Percentiles rank a stretch among this genome's conserved stretches.
phyloP scores from a whole-genome alignment of 108 stramenopile genomes.

The Nannochloropsis gaditana region DNA sequence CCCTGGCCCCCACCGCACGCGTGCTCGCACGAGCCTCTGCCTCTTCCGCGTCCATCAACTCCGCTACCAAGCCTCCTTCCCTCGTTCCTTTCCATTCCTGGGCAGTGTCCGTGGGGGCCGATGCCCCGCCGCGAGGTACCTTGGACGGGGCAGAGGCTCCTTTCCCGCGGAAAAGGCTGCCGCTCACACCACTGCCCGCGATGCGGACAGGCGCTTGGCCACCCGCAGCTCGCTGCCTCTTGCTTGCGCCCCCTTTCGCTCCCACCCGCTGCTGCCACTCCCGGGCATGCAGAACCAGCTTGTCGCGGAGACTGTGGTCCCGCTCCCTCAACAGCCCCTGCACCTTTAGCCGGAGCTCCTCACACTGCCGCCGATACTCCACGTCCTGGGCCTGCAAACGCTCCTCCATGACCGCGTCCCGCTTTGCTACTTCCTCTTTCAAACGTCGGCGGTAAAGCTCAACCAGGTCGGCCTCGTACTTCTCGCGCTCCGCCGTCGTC shows the following conservation, averaged over 20 bases:
- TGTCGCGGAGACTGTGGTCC: not conserved
- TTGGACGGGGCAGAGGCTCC: not conserved
- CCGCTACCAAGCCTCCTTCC: not conserved
- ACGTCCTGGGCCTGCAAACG: not conserved
- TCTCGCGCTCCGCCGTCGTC: not conserved
- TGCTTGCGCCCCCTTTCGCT: not conserved
- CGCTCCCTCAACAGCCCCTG: conserved; percentile 5
- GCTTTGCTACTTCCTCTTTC: conserved; percentile 10
- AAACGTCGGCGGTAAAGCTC: conserved; percentile 3
- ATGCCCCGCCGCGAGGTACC: not conserved
- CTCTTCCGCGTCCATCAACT: conserved; percentile 14
- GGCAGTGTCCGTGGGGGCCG: not conserved
- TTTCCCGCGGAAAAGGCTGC: not conserved
- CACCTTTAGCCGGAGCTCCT: not conserved
- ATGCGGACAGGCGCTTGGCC: not conserved
- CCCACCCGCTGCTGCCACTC: not conserved
- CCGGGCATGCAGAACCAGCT: not conserved
- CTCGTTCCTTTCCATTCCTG: too few species aligned
- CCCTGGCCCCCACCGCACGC: not conserved
- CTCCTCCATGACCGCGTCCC: not conserved
- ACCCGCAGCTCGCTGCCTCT: not conserved
- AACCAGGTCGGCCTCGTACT: not conserved
- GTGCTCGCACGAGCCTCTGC: not conserved
- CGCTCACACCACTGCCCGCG: not conserved
- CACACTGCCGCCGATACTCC: conserved; percentile 2